Evolutionary conservation across 768 basidiomycete genomes (phyloP).

Genomic region (Amanita muscaria): DNA sequence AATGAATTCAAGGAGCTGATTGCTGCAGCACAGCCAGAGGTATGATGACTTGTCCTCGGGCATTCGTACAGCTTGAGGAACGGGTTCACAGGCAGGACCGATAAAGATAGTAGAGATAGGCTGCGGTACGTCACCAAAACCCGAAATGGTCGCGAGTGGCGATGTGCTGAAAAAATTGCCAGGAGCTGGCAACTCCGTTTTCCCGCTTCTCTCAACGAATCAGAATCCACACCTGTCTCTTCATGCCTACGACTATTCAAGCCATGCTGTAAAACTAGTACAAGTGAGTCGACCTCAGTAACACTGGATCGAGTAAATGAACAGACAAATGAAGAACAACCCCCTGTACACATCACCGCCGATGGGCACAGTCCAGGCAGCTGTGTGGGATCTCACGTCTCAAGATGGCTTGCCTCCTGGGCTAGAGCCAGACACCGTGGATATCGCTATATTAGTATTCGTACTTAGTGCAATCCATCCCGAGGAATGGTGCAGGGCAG

Average conservation of each 20-base stretch:
- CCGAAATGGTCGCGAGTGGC: neutral
- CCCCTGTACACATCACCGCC: slow-evolving; percentile 60
- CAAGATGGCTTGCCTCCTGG: slow-evolving; percentile 48
- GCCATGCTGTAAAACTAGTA: slow-evolving; percentile 82
- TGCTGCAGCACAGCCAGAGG: slow-evolving; percentile 56
- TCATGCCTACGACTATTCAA: slow-evolving; percentile 86
- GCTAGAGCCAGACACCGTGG: slow-evolving; percentile 60
- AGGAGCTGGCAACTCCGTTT: slow-evolving; percentile 95
- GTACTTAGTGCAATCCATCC: slow-evolving; percentile 93
- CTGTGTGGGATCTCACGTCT: slow-evolving; percentile 89
- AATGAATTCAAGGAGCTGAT: slow-evolving; percentile 92
- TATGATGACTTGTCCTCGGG: slow-evolving; percentile 18
- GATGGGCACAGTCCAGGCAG: slow-evolving; percentile 62
- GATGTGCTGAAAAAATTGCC: slow-evolving; percentile 3
- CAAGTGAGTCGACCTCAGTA: slow-evolving; percentile 43
- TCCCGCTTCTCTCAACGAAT: slow-evolving; percentile 80
- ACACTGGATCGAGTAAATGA: neutral
- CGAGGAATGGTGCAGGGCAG: slow-evolving; percentile 78
- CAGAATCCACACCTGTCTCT: slow-evolving; percentile 68
- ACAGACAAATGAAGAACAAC: slow-evolving; percentile 43
- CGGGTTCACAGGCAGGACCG: slow-evolving; percentile 61
- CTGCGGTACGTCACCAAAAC: slow-evolving; percentile 58
- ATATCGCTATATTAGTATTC: slow-evolving; percentile 88
- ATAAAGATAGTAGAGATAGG: slow-evolving; percentile 80
- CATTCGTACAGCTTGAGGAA: slow-evolving; percentile 9